Evolutionary conservation across 139 green algal genomes (phyloP), one percentile per base, ranked within the genome.

Genomic region (Dunaliella sp.): DNA sequence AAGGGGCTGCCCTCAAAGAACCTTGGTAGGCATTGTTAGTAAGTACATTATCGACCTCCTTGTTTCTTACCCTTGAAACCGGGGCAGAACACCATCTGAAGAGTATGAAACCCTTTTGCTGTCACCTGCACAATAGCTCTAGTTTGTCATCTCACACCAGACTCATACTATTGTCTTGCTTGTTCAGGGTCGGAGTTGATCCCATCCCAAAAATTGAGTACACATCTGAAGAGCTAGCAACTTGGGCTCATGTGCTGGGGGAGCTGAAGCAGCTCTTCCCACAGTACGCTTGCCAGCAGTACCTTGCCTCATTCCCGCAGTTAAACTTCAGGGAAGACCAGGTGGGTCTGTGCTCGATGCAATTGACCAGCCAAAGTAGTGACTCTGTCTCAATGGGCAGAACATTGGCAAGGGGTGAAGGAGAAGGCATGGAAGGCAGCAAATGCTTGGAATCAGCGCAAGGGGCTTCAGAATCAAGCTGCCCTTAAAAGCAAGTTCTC

Each of bases 141-240:
- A n/a, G n/a, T n/a, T n/a, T n/a, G n/a, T n/a, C n/a, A 37, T 83
- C 30, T 79, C 1, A 28, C 26, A 35, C 80, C 21, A 36, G n/a
- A 30, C 16, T 85, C 38, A 76, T 38, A 30, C 12, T 33, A 33
- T 76, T 32, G n/a, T 85, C 26, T 35, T 59, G 36, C 21, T 77
- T 34, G 36, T 16, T n/a, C 86, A 33, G 16, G 32, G 74, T 76
- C 92, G 95, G 92, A 0, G 95, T 94, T 16, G 72, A 93, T 3
- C 94, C 93, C 57, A 97, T 98, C 37, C 93, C 94, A 0, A 33
- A 79, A 30, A 89, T 98, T 28, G 81, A 92, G 0, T 98, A 98
- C 91, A 93, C 82, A 0, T 21, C 88, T 0, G 90, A 95, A 38
- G 96, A 99, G 89, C 72, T 90, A 32, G 59, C 48, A 1, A 91